Conservation (phyloP, 2,329 filamentous ascomycete genomes). For the Alternaria conjuncta region DNA sequence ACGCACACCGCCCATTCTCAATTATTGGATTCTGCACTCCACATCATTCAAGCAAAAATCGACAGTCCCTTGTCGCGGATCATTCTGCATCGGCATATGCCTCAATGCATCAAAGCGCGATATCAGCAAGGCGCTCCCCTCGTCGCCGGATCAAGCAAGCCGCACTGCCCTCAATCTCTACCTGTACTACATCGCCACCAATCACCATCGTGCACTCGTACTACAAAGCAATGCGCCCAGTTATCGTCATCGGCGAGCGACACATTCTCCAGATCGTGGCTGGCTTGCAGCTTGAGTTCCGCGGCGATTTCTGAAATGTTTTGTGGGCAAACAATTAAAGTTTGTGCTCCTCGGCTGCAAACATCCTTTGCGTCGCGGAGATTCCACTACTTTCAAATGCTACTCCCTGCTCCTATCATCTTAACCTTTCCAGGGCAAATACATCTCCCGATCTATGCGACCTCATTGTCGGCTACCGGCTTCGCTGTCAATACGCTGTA, state of each 20-base stretch:
- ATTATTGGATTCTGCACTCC: not conserved
- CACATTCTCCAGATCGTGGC: constrained; percentile 6
- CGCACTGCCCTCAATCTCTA: constrained; percentile 9
- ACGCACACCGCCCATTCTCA: constrained; percentile 3
- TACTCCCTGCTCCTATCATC: not conserved
- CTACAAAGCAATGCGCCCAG: constrained; percentile 7
- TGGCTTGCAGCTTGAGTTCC: not conserved
- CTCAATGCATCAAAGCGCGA: not conserved
- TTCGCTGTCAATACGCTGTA: constrained; percentile 20
- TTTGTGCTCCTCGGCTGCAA: not conserved
- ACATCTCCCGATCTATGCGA: not conserved
- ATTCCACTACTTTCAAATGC: not conserved
- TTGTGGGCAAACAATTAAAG: not conserved
- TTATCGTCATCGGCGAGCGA: constrained; percentile 11
- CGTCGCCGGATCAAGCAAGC: constrained; percentile 11
- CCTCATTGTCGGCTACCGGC: constrained; percentile 8
- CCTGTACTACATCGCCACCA: constrained; percentile 13
- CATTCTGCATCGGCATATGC: not conserved
- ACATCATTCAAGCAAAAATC: constrained; percentile 1
- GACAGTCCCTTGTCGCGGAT: not conserved
- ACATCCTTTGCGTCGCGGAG: not conserved
- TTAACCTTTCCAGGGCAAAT: not conserved
- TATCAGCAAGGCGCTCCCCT: constrained; percentile 7
- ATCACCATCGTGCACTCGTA: constrained; percentile 11
- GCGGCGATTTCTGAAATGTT: not conserved